Evolutionary conservation across 331 rosid genomes (phyloP), one percentile per base, ranked within the genome.

Genomic region (Rosa hybrid): DNA sequence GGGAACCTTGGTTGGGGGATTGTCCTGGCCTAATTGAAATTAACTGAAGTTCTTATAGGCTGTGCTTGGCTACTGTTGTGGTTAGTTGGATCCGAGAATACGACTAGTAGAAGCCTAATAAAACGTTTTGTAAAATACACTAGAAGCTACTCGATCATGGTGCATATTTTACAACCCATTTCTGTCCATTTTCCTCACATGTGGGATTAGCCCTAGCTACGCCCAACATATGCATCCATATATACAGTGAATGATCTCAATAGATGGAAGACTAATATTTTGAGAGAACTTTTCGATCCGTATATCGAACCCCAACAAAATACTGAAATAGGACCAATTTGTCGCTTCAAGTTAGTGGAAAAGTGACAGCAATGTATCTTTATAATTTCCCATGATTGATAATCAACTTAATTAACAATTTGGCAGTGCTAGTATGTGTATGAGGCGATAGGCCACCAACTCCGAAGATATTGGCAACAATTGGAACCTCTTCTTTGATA

Each of bases 121-220:
- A 83, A 64, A 13, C 38, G 21, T 30, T 64, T 64, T 30, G 70
- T 75, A 60, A 49, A 83, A 38, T 67, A 67, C 25, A 8, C 13
- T 13, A 41, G 54, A 56, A 41, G 1, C 39, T 34, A 34, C 39
- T 34, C 39, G 39, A 34, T 34, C 39, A 34, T 34, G 39, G 39
- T 34, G 39, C 39, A 34, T 34, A 34, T 34, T 34, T 34, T 34
- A 34, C 39, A 34, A 34, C 39, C 39, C 39, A 34, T 34, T 34
- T 34, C 87, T 89, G 91, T 90, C 95, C 81, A 86, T 86, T 88
- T 83, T 86, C 90, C 90, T 90, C 98, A 84, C 95, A 86, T 89
- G 95, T 90, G 78, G 84, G 91, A 83, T 80, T 20, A 62, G 71
- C 80, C 39, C 39, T 34, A 81, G 76, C 87, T 34, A 34, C 39